phyloP scores from a whole-genome alignment of 2,329 filamentous ascomycete genomes.

The Ophiostoma novo-ulmi region DNA sequence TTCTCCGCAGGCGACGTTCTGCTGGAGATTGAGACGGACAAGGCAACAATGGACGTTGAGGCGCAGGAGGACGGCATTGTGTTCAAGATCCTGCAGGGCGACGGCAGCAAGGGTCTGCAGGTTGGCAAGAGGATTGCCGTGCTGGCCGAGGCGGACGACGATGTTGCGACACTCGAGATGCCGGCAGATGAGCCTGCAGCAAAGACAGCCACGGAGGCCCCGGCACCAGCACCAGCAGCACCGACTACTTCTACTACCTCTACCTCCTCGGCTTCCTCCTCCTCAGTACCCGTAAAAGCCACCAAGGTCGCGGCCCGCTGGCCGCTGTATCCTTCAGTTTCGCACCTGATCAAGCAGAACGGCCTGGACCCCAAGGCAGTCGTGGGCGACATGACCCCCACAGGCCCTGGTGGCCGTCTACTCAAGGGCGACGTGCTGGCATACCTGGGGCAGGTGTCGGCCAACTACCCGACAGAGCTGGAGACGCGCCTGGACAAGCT shows the following conservation, averaged over 20 bases:
- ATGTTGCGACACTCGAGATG: constrained; percentile 67
- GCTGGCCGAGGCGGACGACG: constrained; percentile 74
- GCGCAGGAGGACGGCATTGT: constrained; percentile 83
- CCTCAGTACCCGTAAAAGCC: constrained; percentile 30
- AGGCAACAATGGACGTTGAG: constrained; percentile 92
- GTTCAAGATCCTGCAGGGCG: constrained; percentile 71
- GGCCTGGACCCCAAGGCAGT: constrained; percentile 65
- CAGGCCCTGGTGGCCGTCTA: constrained; percentile 79
- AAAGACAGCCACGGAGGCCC: constrained; percentile 25
- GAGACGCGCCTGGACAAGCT: constrained; percentile 69
- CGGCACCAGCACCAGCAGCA: constrained; percentile 7
- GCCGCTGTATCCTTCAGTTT: constrained; percentile 76
- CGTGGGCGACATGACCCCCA: constrained; percentile 75
- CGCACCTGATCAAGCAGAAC: constrained; percentile 73
- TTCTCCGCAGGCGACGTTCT: constrained; percentile 81
- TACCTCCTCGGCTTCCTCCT: not conserved
- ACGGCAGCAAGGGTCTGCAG: constrained; percentile 70
- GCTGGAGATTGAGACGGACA: constrained; percentile 89
- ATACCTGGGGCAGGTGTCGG: constrained; percentile 72
- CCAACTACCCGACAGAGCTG: constrained; percentile 64
- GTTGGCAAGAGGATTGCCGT: constrained; percentile 80
- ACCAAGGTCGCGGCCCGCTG: constrained; percentile 57
- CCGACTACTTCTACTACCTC: constrained; percentile 8
- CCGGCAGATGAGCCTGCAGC: constrained; percentile 57
- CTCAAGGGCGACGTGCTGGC: constrained; percentile 95